phyloP scores from a whole-genome alignment of 2,329 filamentous ascomycete genomes.

The Fusarium sp. region DNA sequence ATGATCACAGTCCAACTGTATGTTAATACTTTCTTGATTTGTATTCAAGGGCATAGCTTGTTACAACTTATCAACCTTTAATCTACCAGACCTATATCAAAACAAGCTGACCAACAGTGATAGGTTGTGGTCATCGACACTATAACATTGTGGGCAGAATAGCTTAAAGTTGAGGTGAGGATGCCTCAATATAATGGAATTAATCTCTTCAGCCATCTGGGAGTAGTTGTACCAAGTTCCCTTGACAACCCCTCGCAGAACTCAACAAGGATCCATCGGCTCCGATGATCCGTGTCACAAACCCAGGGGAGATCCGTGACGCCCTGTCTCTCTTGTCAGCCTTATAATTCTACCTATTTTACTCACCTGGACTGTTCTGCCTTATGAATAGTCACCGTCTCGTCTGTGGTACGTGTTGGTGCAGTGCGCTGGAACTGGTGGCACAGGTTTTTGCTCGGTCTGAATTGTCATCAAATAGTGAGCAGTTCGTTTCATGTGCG shows the following conservation, averaged over 20 bases:
- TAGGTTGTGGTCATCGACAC: no score
- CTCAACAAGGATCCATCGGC: constrained; percentile 29
- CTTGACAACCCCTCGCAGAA: constrained; percentile 16
- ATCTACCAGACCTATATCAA: neutral
- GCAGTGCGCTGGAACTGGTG: constrained; percentile 1
- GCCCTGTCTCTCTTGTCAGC: constrained; percentile 25
- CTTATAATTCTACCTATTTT: constrained; percentile 20
- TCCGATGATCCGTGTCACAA: constrained; percentile 37
- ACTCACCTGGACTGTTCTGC: constrained; percentile 13
- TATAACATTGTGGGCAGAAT: no score
- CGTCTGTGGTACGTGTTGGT: constrained; percentile 1
- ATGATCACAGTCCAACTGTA: neutral
- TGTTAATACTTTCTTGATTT: neutral
- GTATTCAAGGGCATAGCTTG: neutral
- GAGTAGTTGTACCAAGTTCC: constrained; percentile 14
- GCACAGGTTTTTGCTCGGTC: neutral
- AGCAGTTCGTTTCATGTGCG: neutral
- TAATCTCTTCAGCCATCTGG: neutral
- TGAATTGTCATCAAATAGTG: neutral
- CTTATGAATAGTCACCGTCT: neutral
- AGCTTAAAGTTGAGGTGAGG: no score
- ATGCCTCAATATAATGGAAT: no score
- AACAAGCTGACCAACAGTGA: no score
- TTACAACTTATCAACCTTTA: neutral
- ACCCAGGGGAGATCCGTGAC: constrained; percentile 45